Percentiles rank a stretch among this genome's conserved stretches.
phyloP scores from a whole-genome alignment of 768 basidiomycete genomes.

The Boletus fagicola region DNA sequence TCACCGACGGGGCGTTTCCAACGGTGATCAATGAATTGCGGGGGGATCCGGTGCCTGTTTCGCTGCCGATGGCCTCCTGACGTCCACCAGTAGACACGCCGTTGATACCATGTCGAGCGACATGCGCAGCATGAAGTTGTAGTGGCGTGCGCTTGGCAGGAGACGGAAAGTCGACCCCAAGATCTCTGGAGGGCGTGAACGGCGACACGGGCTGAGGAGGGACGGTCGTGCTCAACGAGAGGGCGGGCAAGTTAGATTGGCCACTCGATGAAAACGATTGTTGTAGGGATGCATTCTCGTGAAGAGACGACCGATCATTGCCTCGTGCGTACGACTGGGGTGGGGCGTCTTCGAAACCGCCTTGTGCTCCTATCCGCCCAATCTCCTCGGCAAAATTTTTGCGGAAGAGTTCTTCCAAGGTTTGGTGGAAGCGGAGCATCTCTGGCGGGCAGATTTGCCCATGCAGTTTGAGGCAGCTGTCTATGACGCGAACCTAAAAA shows the following conservation, averaged over 20 bases:
- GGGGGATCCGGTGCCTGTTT: conserved; percentile 51
- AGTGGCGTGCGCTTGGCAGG: conserved; percentile 66
- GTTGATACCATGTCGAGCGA: conserved; percentile 79
- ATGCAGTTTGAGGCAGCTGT: conserved; percentile 82
- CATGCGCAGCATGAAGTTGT: conserved; percentile 76
- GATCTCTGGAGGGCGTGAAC: conserved; percentile 24
- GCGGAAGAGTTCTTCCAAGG: conserved; percentile 79
- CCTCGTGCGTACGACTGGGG: conserved; percentile 40
- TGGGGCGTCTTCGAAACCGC: conserved; percentile 50
- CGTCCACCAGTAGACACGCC: conserved; percentile 78
- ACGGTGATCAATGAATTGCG: conserved; percentile 77
- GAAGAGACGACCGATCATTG: conserved; percentile 47
- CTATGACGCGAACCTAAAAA: conserved; percentile 70
- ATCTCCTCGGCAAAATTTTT: conserved; percentile 87
- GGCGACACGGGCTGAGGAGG: conserved; percentile 47
- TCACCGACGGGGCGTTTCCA: conserved; percentile 43
- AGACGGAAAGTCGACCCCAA: conserved; percentile 5
- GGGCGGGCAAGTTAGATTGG: conserved; percentile 40
- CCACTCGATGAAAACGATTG: conserved; percentile 48
- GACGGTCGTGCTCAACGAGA: conserved; percentile 49
- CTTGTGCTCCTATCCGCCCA: conserved; percentile 58
- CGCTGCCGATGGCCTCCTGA: conserved; percentile 44
- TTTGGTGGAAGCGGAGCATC: conserved; percentile 91
- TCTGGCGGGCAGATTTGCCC: conserved; percentile 78
- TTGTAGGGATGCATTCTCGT: conserved; percentile 47